Conservation (phyloP, 345 rosid genomes). For the Erysimum cheiranthoides region DNA sequence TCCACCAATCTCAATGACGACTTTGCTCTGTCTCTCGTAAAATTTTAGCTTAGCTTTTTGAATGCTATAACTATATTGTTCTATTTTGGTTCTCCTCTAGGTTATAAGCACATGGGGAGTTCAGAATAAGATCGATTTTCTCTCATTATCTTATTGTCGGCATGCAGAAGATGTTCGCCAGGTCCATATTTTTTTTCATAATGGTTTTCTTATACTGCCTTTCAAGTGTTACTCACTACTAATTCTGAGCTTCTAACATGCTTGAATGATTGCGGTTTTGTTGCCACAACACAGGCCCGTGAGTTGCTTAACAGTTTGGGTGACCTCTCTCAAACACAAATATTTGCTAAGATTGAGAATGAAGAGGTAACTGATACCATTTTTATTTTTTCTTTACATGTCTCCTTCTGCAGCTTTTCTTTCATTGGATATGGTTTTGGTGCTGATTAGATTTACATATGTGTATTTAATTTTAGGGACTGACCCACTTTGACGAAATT, state of each 20-base stretch:
- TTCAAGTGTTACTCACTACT: background rate
- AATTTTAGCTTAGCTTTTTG: background rate
- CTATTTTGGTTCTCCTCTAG: constrained; percentile 42
- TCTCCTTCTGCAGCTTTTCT: background rate
- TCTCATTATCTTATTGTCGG: constrained; percentile 83
- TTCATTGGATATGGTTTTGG: background rate
- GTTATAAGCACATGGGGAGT: constrained; percentile 89
- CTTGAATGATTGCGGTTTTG: constrained; percentile 5
- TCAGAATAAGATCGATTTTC: constrained; percentile 87
- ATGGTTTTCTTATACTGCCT: background rate
- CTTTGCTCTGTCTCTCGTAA: background rate
- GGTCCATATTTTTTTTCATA: constrained; percentile 42
- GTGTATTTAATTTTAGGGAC: constrained; percentile 56
- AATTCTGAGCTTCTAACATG: background rate
- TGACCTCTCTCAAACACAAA: constrained; percentile 84
- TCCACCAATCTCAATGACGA: background rate
- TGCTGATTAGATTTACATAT: constrained; percentile 23
- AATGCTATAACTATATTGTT: background rate
- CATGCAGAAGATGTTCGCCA: constrained; percentile 97
- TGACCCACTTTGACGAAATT: constrained; percentile 93
- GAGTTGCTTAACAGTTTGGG: constrained; percentile 71
- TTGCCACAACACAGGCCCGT: constrained; percentile 62
- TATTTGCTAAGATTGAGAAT: constrained; percentile 93
- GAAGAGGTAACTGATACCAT: constrained; percentile 58
- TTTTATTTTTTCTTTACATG: constrained; percentile 23